Percentiles rank a stretch among this genome's conserved stretches.
phyloP scores from a whole-genome alignment of 257 asterid genomes.

The Scutellaria baicalensis region DNA sequence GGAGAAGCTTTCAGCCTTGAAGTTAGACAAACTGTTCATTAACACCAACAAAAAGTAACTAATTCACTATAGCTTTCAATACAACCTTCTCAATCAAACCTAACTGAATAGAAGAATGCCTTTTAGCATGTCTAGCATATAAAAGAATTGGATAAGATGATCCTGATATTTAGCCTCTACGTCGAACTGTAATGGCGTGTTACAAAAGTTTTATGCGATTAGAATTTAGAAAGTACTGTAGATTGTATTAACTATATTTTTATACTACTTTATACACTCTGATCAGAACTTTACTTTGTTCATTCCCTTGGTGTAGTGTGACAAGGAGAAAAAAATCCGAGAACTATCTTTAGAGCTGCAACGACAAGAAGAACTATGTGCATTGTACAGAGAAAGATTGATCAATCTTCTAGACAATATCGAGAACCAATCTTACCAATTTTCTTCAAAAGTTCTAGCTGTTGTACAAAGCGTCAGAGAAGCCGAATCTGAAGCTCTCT shows the following conservation, averaged over 20 bases:
- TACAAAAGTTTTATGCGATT: background rate
- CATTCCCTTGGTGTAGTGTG: conserved; percentile 19
- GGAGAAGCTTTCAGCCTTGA: background rate
- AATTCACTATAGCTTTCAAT: background rate
- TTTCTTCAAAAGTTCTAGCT: conserved; percentile 38
- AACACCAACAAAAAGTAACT: background rate
- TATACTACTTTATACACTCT: background rate
- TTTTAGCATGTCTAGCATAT: background rate
- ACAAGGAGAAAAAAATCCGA: conserved; percentile 48
- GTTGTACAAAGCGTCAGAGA: conserved; percentile 32
- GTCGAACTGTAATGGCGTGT: background rate
- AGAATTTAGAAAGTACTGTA: background rate
- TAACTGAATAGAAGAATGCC: background rate
- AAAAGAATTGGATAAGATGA: background rate
- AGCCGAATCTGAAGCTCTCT: conserved; percentile 43
- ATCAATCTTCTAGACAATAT: conserved; percentile 20
- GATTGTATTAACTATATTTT: background rate
- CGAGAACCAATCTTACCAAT: conserved; percentile 32
- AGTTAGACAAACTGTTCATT: background rate
- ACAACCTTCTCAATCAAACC: background rate
- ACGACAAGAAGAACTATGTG: conserved; percentile 40
- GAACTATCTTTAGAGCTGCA: conserved; percentile 43
- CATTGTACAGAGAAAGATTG: conserved; percentile 31
- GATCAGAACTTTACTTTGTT: background rate
- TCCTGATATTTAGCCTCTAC: background rate